Base-by-base conservation (phyloP, 805 yeast species). In the Kodamaea nitidulidarum region DNA sequence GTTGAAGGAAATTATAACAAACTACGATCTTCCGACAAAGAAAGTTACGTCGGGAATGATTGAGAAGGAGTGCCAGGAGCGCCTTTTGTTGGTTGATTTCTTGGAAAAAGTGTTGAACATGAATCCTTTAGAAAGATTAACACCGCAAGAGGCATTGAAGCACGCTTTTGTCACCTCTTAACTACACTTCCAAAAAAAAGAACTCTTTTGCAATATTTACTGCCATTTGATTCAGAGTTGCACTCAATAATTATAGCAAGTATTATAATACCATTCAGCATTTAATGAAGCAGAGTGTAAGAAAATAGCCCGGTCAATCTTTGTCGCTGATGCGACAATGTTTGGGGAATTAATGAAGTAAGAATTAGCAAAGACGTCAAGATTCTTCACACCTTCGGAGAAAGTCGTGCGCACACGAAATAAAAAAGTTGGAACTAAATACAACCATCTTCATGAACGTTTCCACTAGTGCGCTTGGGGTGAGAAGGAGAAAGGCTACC, bases 51-150 rank as follows among this genome's bases (percentile, higher is more conserved):
- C 61, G 35, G 47, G 63, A 5, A 67, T 70, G 75, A 60, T 71
- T 25, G 95, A 85, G 41, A 75, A 75, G 49, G 97, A 91, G 59
- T 70, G 81, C 67, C 72, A 70, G 37, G 87, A 86, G 47, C 70
- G 98, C 35, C 72, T 70, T 35, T 71, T 84, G 29, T 70, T 91
- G 41, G 68, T 81, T 17, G 95, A 91, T 58, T 87, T 93, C 50
- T 68, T 93, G 35, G 61, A 70, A 31, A 95, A 95, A 17, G 73
- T 87, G 7, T 67, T 93, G 45, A 86, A 83, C 48, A 61, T 88
- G 52, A 90, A 91, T 59, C 98, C 98, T 0, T 72, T 93, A 50
- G 96, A 88, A 58, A 76, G 99, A 51, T 84, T 96, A 84, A 87
- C 97, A 0, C 98, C 98, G 9, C 96, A 88, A 49, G 97, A 93